These are phyloP conservation scores for Coemansia guatemalensis DNA, from an alignment of 192 early-diverging fungal genomes.

Conservation along the genomic window DNA sequence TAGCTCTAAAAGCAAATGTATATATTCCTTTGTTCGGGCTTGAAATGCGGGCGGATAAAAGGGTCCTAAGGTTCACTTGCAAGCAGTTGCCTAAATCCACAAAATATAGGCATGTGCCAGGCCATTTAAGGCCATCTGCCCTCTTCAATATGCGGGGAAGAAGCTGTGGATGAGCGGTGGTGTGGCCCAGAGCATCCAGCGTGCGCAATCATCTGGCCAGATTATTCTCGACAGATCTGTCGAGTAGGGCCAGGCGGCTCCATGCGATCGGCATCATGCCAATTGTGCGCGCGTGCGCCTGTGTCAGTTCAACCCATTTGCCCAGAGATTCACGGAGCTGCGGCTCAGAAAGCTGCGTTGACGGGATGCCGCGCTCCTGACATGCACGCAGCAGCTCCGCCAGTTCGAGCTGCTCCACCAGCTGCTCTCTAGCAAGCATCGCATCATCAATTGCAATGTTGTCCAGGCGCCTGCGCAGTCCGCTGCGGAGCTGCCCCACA, in stretches of 20 bases:
- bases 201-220: neutral
- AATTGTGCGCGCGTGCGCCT: neutral
- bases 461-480: constrained; percentile 23
- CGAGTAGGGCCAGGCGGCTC: constrained; percentile 41
- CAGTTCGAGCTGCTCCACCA: constrained; percentile 24
- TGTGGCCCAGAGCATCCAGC: no score
- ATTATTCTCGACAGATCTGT: constrained; percentile 5
- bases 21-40: no score
- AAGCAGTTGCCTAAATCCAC: no score
- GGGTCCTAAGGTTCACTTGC: no score
- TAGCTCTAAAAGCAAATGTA: neutral
- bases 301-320: constrained; percentile 22
- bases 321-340: constrained; percentile 29
- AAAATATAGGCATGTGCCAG: no score
- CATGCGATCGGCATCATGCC: constrained; percentile 40
- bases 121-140: no score
- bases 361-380: constrained; percentile 51
- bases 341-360: constrained; percentile 13
- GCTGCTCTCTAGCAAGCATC: constrained; percentile 26
- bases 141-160: no score
- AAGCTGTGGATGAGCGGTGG: no score
- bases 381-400: constrained; percentile 41
- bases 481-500: constrained; percentile 9
- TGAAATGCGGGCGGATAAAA: no score
- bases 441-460: constrained; percentile 27